Evolutionary conservation across 2,329 filamentous ascomycete species (phyloP), one percentile per base, ranked within the genome.

Genomic region (Phyllosticta citribraziliensis): DNA sequence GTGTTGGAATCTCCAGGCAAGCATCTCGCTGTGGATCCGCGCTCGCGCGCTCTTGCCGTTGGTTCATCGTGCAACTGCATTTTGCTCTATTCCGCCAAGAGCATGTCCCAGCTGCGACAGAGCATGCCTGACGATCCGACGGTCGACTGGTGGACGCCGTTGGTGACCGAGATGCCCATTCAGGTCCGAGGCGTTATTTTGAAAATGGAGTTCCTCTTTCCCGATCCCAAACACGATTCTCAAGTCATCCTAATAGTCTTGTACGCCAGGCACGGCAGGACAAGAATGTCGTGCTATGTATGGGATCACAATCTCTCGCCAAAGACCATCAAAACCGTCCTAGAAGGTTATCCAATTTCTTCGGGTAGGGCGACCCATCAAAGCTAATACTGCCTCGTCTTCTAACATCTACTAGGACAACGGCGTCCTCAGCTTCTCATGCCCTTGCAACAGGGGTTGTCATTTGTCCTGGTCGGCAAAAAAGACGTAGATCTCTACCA

Each of bases 131-230:
- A 5, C 33, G 11, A 40, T 17, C 33, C 33, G 33, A 5, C 33
- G 33, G 33, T 14, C 33, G 33, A 17, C 11, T 40, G 33, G 33
- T 89, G 62, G 72, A 78, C 67, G 10, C 88, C 88, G 1, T 81
- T 96, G 61, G 79, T 79, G 57, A 74, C 79, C 64, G 80, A 83
- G 73, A 68, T 74, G 50, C 67, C 69, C 2, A 63, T 75, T 27
- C 61, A 68, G 10, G 77, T 91, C 8, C 82, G 85, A 8, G 91
- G 89, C 0, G 79, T 86, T n/a, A 89, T 97, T 60, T 80, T 93
- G 67, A 88, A 90, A 66, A 86, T 97, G 79, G 88, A 91, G 22
- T 99, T 97, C 65, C 79, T 99, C 2, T 84, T 88, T 63, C 89
- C 91, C 8, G 80, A 80, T 10, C 74, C 81, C 0, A 81, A 84